phyloP scores from a whole-genome alignment of 495 filamentous ascomycete genomes.

The Aspergillus incahuasiensis region DNA sequence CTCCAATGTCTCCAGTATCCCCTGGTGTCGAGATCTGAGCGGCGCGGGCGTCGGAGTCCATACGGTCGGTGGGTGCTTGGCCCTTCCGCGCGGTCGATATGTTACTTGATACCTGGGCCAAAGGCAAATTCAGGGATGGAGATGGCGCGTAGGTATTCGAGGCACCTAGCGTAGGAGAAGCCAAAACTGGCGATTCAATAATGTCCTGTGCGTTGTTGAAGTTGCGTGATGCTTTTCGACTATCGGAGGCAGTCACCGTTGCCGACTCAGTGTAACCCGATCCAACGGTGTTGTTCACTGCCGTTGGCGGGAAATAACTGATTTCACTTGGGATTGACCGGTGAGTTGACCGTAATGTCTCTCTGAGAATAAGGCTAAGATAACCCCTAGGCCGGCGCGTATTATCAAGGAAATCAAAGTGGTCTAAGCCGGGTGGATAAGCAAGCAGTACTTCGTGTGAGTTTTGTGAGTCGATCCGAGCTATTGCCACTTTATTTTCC shows the following conservation, averaged over 20 bases:
- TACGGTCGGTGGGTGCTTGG: not conserved
- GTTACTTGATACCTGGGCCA: not conserved
- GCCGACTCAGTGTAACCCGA: not conserved
- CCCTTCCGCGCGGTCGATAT: not conserved
- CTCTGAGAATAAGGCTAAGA: slow-evolving; percentile 25
- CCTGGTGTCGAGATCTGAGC: not conserved
- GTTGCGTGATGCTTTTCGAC: not conserved
- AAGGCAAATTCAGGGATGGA: not conserved
- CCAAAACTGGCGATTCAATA: not conserved
- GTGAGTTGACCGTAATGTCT: slow-evolving; percentile 8
- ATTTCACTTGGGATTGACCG: not conserved
- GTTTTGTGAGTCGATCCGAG: slow-evolving; percentile 4
- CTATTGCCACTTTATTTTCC: slow-evolving; percentile 25
- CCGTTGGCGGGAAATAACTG: not conserved
- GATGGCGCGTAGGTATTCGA: not conserved
- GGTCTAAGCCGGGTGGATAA: slow-evolving; percentile 22
- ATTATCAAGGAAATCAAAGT: slow-evolving; percentile 20
- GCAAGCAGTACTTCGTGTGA: slow-evolving; percentile 20
- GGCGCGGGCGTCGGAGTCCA: slow-evolving; percentile 6
- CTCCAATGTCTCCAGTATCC: not conserved
- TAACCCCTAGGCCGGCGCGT: slow-evolving; percentile 1
- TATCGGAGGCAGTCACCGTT: not conserved
- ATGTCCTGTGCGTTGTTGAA: not conserved
- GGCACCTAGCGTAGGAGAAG: not conserved
- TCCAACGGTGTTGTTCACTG: not conserved